phyloP scores from a whole-genome alignment of 345 rosid genomes.

The Murraya koenigii region DNA sequence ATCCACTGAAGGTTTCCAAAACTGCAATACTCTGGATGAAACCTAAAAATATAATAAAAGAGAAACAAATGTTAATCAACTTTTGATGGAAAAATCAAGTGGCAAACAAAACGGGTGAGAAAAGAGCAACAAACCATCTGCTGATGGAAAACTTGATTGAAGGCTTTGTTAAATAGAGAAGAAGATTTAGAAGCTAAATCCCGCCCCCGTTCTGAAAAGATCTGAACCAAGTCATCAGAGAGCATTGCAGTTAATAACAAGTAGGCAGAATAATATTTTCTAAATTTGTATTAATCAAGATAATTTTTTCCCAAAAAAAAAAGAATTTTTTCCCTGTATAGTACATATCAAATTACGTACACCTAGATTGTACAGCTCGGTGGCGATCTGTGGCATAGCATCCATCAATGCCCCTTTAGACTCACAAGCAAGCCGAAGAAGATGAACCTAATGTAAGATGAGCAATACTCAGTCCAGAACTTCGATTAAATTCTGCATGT shows the following conservation, averaged over 20 bases:
- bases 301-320: background rate
- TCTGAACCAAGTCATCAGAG: conserved; percentile 42
- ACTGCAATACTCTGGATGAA: conserved; percentile 73
- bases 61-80: conserved; percentile 9
- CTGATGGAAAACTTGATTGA: conserved; percentile 66
- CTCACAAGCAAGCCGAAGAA: conserved; percentile 81
- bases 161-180: conserved; percentile 57
- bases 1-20: conserved; percentile 78
- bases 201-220: conserved; percentile 59
- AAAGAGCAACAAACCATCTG: conserved; percentile 49
- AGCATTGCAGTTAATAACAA: conserved; percentile 18
- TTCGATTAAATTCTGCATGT: conserved; percentile 7
- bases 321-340: background rate
- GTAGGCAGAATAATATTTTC: background rate
- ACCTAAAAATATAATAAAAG: conserved; percentile 38
- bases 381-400: conserved; percentile 63
- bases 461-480: conserved; percentile 5
- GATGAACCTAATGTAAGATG: conserved; percentile 57
- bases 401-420: conserved; percentile 66
- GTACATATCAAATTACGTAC: conserved; percentile 39
- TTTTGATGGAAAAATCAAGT: conserved; percentile 9
- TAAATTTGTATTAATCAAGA: background rate
- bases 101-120: background rate
- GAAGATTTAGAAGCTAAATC: conserved; percentile 77
- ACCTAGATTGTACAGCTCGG: conserved; percentile 75